phyloP scores from a whole-genome alignment of 352 stramenopile genomes.

The Plasmopara halstedii region DNA sequence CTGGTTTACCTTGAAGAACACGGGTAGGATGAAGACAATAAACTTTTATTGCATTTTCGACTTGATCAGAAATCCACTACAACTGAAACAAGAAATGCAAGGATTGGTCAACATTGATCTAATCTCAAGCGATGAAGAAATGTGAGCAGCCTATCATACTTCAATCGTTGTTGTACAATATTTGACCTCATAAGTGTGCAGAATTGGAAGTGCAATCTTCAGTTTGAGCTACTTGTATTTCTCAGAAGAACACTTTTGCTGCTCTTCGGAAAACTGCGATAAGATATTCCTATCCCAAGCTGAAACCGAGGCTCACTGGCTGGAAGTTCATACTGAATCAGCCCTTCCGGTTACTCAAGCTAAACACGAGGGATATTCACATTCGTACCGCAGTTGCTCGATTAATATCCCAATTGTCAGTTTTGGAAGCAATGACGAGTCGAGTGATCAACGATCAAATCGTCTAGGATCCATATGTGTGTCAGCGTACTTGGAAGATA shows the following conservation, averaged over 20 bases:
- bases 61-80: slow-evolving; percentile 18
- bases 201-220: slow-evolving; percentile 42
- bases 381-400: slow-evolving; percentile 39
- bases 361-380: slow-evolving; percentile 12
- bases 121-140: slow-evolving; percentile 14
- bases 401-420: slow-evolving; percentile 50
- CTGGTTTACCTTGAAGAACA: slow-evolving; percentile 25
- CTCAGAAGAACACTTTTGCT: slow-evolving; percentile 43
- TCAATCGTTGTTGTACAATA: not conserved
- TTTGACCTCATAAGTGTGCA: slow-evolving; percentile 2
- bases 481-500: slow-evolving; percentile 32
- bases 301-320: slow-evolving; percentile 30
- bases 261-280: slow-evolving; percentile 25
- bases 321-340: slow-evolving; percentile 22
- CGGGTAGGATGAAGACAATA: slow-evolving; percentile 23
- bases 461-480: slow-evolving; percentile 25
- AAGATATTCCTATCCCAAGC: slow-evolving; percentile 24
- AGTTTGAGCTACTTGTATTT: slow-evolving; percentile 73
- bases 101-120: slow-evolving; percentile 35
- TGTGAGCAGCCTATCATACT: slow-evolving; percentile 1
- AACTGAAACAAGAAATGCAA: slow-evolving; percentile 47
- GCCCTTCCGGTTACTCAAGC: slow-evolving; percentile 5
- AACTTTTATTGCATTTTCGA: slow-evolving; percentile 46
- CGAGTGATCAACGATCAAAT: not conserved
- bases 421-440: not conserved